Conservation (phyloP, 208 protist species). For the Leishmania arabica region DNA sequence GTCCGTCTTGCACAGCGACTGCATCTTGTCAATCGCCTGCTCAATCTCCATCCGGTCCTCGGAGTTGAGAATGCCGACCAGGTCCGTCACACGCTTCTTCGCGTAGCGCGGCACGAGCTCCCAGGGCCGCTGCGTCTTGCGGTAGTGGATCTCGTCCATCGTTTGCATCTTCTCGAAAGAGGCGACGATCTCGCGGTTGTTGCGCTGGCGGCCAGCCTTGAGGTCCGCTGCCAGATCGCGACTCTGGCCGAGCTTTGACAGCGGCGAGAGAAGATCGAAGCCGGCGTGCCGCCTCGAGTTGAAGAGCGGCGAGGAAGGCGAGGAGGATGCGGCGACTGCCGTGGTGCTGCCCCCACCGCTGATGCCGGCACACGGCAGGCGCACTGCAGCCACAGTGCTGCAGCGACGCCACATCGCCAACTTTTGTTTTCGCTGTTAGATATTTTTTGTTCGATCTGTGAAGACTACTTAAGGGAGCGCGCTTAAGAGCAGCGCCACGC, state of each 20-base stretch:
- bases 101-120: constrained; percentile 81
- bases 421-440: not conserved
- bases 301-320: constrained; percentile 27
- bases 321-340: not conserved
- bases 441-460: not conserved
- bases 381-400: constrained; percentile 9
- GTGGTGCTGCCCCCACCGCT: not conserved
- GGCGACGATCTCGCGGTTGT: constrained; percentile 83
- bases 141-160: constrained; percentile 89
- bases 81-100: constrained; percentile 85
- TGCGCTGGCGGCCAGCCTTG: constrained; percentile 69
- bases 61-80: constrained; percentile 73
- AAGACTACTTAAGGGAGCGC: not conserved
- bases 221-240: constrained; percentile 73
- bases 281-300: constrained; percentile 42
- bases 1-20: constrained; percentile 79
- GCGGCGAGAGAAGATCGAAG: constrained; percentile 72
- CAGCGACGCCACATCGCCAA: constrained; percentile 23
- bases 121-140: constrained; percentile 77
- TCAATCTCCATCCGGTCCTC: constrained; percentile 92
- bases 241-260: constrained; percentile 84
- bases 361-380: not conserved
- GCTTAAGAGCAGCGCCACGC: not conserved
- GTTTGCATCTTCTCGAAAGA: constrained; percentile 84
- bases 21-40: constrained; percentile 86